A percentile compares a stretch with the other conserved stretches of the same genome.
These are phyloP conservation scores for Quercus rubra DNA, from an alignment of 306 rosid genomes.

Conservation along the genomic window DNA sequence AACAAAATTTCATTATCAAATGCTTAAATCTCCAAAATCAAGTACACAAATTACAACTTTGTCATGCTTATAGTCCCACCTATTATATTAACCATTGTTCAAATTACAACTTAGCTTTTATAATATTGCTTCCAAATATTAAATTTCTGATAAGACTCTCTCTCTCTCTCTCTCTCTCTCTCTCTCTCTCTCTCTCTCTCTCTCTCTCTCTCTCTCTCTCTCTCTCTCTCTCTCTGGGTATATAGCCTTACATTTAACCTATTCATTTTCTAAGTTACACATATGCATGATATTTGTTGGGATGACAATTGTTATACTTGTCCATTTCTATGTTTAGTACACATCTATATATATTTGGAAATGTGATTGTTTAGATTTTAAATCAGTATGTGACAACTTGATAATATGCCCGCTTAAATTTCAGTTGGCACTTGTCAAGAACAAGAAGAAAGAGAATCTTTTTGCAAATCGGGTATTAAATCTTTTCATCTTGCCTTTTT, in stretches of 20 bases:
- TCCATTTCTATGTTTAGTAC: neutral
- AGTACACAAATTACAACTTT: too few species aligned
- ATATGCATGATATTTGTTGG: neutral
- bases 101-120: neutral
- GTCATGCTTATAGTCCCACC: too few species aligned
- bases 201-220: too few species aligned
- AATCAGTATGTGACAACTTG: neutral
- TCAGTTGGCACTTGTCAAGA: conserved; percentile 80
- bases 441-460: conserved; percentile 52
- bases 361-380: neutral
- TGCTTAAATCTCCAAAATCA: too few species aligned
- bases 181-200: too few species aligned
- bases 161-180: too few species aligned
- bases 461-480: conserved; percentile 9
- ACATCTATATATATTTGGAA: neutral
- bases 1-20: too few species aligned
- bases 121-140: neutral
- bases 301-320: neutral
- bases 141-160: neutral
- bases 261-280: neutral
- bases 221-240: too few species aligned
- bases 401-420: conserved; percentile 50
- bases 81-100: too few species aligned
- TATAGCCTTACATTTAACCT: neutral
- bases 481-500: neutral